Evolutionary conservation across 192 early-diverging fungal species (phyloP), one percentile per base, ranked within the genome.

Genomic region (Coemansia sp.): DNA sequence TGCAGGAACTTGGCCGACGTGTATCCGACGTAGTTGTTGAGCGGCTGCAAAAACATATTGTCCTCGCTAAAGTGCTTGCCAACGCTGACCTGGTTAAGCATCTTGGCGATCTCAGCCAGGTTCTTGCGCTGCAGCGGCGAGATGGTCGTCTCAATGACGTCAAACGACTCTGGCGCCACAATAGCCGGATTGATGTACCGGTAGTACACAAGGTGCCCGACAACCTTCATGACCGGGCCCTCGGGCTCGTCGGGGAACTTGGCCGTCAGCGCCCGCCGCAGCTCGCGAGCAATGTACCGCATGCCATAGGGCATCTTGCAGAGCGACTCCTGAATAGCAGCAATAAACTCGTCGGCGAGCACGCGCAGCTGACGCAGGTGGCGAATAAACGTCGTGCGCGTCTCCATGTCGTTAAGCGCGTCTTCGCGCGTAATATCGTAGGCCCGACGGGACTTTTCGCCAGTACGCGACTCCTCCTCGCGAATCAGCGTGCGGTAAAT

Each of bases 171-270:
- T 31, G 98, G 98, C 22, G 97, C 94, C 84, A 96, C 89, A 68
- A 99, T 98, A 5, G 93, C 97, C 22, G 98, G 98, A 81, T 95
- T 99, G 75, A 99, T 92, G 81, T 98, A 99, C 41, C 96, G 91
- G 81, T 99, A 99, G 86, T 97, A 99, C 27, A 99, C 90, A 68
- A 99, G 82, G 67, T 99, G 94, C 3, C 97, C 96, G 36, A 99
- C 90, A 38, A 96, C 87, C 73, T 92, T 93, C 62, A 91, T 89
- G 52, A 99, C 92, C 64, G 92, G 91, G 33, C 87, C 87, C 61
- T 94, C 92, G 11, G 88, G 77, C 73, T 94, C 90, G 0, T 90
- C 82, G 0, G 91, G 92, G 88, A 98, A 99, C 70, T 95, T 94
- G 33, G 80, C 85, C 34, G 87, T 83, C 73, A 99, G 86, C 6